These are phyloP conservation scores for Cucumis cinereus DNA, from an alignment of 306 rosid species.

Conservation along the genomic window DNA sequence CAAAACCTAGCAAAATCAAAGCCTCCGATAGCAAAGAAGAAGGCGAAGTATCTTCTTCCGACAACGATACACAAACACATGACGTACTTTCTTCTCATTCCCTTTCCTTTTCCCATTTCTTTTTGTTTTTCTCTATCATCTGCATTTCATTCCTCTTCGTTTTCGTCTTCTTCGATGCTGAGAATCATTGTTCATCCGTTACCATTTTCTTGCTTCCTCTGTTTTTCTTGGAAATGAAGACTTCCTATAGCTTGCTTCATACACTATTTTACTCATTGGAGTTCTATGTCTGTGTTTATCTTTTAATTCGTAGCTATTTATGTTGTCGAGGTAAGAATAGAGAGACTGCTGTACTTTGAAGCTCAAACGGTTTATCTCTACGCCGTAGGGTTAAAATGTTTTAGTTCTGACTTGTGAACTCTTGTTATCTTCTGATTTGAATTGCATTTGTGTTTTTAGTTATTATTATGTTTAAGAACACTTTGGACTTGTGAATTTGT, in stretches of 20 bases:
- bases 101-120: neutral
- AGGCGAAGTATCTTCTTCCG: slow-evolving; percentile 72
- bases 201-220: neutral
- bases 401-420: neutral
- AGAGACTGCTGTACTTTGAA: neutral
- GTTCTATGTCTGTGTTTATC: neutral
- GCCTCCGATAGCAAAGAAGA: slow-evolving; percentile 54
- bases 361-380: neutral
- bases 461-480: neutral
- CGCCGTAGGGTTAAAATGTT: neutral
- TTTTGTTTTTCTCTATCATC: neutral
- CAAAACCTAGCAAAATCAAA: slow-evolving; percentile 1
- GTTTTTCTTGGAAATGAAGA: neutral
- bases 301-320: neutral
- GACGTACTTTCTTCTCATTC: slow-evolving; percentile 18
- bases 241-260: neutral
- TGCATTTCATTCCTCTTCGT: neutral
- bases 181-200: neutral
- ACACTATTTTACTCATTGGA: neutral
- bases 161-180: neutral
- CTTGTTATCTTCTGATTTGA: neutral
- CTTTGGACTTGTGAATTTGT: neutral
- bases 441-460: neutral
- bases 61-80: slow-evolving; percentile 19
- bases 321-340: neutral